Percentiles rank a stretch among this genome's conserved stretches.
phyloP scores from a whole-genome alignment of 805 yeast species.

The Candida krabiensis region DNA sequence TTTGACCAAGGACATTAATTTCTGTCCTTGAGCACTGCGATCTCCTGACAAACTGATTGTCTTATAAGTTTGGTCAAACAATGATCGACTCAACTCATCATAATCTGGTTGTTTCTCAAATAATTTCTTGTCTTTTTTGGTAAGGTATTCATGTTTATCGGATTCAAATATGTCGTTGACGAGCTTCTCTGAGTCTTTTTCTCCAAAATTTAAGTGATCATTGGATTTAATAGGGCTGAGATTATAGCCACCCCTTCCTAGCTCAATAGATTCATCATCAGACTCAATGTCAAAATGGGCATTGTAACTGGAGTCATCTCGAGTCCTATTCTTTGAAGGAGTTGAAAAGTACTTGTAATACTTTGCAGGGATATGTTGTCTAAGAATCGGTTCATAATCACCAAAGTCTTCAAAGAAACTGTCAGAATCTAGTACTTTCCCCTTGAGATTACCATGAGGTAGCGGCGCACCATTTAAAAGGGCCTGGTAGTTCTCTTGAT shows the following conservation, averaged over 20 bases:
- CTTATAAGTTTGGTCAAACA: conserved; percentile 20
- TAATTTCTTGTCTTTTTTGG: neutral
- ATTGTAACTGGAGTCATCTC: neutral
- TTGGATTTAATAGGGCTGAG: conserved; percentile 28
- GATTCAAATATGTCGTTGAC: conserved; percentile 24
- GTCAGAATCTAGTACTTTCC: conserved; percentile 23
- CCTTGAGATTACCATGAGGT: conserved; percentile 30
- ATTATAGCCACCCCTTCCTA: conserved; percentile 28
- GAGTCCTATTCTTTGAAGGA: conserved; percentile 3
- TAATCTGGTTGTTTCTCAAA: too few species aligned
- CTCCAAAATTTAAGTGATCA: conserved; percentile 10
- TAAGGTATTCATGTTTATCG: conserved; percentile 16
- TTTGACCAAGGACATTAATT: conserved; percentile 12
- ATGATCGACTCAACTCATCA: conserved; percentile 15
- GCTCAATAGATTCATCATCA: conserved; percentile 25
- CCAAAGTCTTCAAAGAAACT: conserved; percentile 23
- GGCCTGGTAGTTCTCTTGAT: conserved; percentile 29
- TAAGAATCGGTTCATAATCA: conserved; percentile 30
- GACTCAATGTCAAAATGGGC: conserved; percentile 5
- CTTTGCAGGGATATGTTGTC: conserved; percentile 29
- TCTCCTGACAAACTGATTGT: conserved; percentile 12
- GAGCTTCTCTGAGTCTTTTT: conserved; percentile 27
- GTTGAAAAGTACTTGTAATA: conserved; percentile 25
- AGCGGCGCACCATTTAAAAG: conserved; percentile 27
- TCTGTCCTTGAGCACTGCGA: conserved; percentile 15